Evolutionary conservation across 495 filamentous ascomycete species (phyloP).

Genomic region (Tuber borchii): DNA sequence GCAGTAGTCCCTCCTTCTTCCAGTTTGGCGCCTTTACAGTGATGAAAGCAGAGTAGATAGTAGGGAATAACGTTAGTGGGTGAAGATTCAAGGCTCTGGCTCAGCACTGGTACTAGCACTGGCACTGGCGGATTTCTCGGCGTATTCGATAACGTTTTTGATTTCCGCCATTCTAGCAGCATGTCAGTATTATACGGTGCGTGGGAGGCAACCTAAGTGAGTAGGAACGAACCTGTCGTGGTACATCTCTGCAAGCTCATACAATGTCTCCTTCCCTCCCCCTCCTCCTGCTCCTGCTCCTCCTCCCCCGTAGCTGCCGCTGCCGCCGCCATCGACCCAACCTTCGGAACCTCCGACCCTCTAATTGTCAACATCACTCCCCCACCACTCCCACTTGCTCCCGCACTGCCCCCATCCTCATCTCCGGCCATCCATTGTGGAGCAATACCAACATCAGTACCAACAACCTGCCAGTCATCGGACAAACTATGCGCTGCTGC

Average conservation of each 20-base stretch:
- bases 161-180: constrained; percentile 42
- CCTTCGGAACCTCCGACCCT: constrained; percentile 48
- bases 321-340: neutral
- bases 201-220: neutral
- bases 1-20: neutral
- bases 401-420: constrained; percentile 39
- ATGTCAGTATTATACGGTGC: neutral
- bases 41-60: constrained; percentile 2
- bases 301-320: constrained; percentile 35
- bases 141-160: constrained; percentile 47
- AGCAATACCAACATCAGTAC: constrained; percentile 49
- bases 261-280: constrained; percentile 44
- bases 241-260: constrained; percentile 61
- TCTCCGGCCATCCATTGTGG: constrained; percentile 55
- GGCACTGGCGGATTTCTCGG: constrained; percentile 15
- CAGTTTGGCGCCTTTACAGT: neutral
- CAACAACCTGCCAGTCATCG: constrained; percentile 52
- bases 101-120: neutral
- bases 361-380: constrained; percentile 64
- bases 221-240: constrained; percentile 48
- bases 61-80: neutral
- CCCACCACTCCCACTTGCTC: constrained; percentile 18
- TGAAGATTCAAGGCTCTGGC: neutral
- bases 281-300: constrained; percentile 18
- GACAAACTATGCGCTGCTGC: constrained; percentile 50